Percentiles rank a stretch among this genome's conserved stretches.
phyloP scores from a whole-genome alignment of 352 stramenopile species.

The Phytophthora cactorum region DNA sequence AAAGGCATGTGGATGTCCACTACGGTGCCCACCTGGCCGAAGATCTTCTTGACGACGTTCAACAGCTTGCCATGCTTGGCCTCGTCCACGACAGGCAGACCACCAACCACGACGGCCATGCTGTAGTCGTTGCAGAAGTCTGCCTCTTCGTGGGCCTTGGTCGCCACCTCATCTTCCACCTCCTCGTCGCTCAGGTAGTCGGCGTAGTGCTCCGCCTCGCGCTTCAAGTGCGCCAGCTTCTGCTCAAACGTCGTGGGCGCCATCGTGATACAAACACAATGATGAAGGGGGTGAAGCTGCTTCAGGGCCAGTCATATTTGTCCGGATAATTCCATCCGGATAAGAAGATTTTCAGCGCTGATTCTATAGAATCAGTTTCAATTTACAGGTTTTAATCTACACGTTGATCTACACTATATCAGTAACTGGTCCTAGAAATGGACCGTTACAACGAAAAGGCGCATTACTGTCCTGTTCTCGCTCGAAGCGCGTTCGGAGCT shows the following conservation, averaged over 20 bases:
- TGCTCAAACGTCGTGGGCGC: slow-evolving; percentile 76
- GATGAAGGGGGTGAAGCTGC: slow-evolving; percentile 10
- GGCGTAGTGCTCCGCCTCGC: slow-evolving; percentile 76
- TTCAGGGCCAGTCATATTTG: slow-evolving; percentile 19
- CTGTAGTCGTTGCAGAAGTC: slow-evolving; percentile 86
- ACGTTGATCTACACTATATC: too few species aligned
- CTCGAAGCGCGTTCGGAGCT: slow-evolving; percentile 17
- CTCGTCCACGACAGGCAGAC: slow-evolving; percentile 75
- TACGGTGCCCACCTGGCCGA: slow-evolving; percentile 79
- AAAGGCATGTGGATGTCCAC: slow-evolving; percentile 87
- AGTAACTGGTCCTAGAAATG: neutral
- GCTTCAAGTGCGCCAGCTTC: slow-evolving; percentile 72
- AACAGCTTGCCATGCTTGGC: slow-evolving; percentile 86
- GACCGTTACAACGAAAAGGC: slow-evolving; percentile 31
- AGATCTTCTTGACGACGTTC: slow-evolving; percentile 88
- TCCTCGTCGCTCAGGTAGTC: slow-evolving; percentile 89
- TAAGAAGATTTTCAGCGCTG: neutral
- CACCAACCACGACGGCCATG: slow-evolving; percentile 81
- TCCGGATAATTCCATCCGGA: neutral
- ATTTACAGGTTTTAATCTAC: too few species aligned
- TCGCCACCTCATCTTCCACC: slow-evolving; percentile 62
- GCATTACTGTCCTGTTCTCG: slow-evolving; percentile 28
- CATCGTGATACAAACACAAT: slow-evolving; percentile 40
- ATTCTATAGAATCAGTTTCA: neutral
- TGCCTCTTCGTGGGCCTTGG: slow-evolving; percentile 72